phyloP scores from a whole-genome alignment of 2,329 filamentous ascomycete species.

The Colletotrichum shisoi region DNA sequence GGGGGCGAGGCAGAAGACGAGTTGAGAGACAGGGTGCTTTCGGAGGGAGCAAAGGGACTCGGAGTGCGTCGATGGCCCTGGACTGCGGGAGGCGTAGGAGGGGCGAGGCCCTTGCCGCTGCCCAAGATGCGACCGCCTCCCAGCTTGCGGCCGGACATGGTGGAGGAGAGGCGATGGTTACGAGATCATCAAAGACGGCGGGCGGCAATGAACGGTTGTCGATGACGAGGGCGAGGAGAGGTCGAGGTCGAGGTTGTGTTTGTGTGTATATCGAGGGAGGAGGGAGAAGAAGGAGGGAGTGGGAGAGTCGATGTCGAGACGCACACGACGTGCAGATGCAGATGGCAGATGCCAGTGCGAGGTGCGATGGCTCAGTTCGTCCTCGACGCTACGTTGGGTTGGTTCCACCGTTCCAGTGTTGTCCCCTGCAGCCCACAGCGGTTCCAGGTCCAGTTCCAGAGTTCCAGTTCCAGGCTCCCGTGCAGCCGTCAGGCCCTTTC shows the following conservation, averaged over 20 bases:
- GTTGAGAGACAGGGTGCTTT: constrained; percentile 79
- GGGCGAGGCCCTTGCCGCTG: constrained; percentile 81
- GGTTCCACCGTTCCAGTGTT: too few species aligned
- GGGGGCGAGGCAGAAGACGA: constrained; percentile 74
- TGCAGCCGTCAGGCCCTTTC: constrained; percentile 28
- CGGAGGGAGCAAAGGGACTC: constrained; percentile 64
- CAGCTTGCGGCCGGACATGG: constrained; percentile 85
- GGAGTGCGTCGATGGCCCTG: constrained; percentile 52
- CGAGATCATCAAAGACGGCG: constrained; percentile 35
- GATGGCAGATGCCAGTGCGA: neutral
- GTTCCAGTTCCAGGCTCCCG: constrained; percentile 22
- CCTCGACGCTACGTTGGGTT: neutral
- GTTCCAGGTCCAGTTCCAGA: constrained; percentile 26
- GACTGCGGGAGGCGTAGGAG: constrained; percentile 58
- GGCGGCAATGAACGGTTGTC: constrained; percentile 13
- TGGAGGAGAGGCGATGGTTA: constrained; percentile 35
- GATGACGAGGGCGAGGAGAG: constrained; percentile 40
- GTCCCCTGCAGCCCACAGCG: too few species aligned
- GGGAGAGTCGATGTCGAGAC: neutral
- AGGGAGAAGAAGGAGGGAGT: neutral
- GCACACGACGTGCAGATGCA: constrained; percentile 5
- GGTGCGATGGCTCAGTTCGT: constrained; percentile 7
- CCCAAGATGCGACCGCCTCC: constrained; percentile 92
- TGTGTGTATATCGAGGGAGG: neutral
- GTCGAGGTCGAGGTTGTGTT: constrained; percentile 44